These are phyloP conservation scores for Talaromyces sp. DNA, from an alignment of 2,329 filamentous ascomycete genomes.

Conservation along the genomic window DNA sequence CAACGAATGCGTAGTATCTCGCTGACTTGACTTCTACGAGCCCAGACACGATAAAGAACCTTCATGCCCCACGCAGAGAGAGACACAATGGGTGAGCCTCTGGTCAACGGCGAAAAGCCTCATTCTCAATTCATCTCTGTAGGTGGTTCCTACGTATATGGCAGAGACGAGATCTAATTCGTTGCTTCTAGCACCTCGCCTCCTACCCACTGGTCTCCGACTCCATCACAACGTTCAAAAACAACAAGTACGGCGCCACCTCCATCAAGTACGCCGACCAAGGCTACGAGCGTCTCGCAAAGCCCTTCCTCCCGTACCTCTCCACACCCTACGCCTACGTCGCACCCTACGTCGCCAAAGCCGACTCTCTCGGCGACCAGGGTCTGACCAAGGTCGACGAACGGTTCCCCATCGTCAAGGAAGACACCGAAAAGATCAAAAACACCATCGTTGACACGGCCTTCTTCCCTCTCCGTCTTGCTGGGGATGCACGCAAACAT, in stretches of 20 bases:
- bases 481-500: conserved; percentile 53
- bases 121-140: conserved; percentile 48
- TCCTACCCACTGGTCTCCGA: conserved; percentile 82
- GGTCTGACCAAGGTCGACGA: conserved; percentile 67
- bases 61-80: conserved; percentile 51
- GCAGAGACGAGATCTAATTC: background rate
- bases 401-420: conserved; percentile 69
- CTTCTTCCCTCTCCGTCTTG: conserved; percentile 61
- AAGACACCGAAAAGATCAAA: conserved; percentile 69
- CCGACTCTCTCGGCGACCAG: conserved; percentile 71
- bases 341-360: conserved; percentile 78
- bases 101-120: conserved; percentile 51
- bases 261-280: conserved; percentile 72
- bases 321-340: conserved; percentile 76
- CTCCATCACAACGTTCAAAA: conserved; percentile 71
- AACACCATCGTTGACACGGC: conserved; percentile 61
- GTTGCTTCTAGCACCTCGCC: conserved; percentile 64
- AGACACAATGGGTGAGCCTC: conserved; percentile 45
- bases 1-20: background rate
- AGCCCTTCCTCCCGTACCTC: conserved; percentile 75
- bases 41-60: background rate
- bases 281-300: conserved; percentile 72
- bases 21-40: background rate
- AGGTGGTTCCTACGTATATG: conserved; percentile 17
- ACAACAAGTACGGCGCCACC: conserved; percentile 78